These are phyloP conservation scores for Gnomoniopsis smithogilvyi DNA, from an alignment of 2,329 filamentous ascomycete genomes.

Conservation along the genomic window DNA sequence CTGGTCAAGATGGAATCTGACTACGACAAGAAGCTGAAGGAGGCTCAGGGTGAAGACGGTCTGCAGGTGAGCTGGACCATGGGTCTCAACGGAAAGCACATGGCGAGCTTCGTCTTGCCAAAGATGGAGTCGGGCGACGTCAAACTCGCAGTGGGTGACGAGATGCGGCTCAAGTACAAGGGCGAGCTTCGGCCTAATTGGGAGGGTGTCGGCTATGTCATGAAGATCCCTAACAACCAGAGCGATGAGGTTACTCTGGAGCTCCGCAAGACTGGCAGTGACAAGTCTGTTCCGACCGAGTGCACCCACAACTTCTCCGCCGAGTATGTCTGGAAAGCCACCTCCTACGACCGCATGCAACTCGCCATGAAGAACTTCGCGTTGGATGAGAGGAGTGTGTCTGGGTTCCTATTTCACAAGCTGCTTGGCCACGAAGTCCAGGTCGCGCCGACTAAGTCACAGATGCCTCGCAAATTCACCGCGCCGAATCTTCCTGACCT, in stretches of 20 bases:
- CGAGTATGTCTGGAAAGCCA: slow-evolving; percentile 99
- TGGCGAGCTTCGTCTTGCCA: slow-evolving; percentile 91
- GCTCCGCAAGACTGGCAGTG: slow-evolving; percentile 87
- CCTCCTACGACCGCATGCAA: slow-evolving; percentile 99
- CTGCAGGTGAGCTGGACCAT: slow-evolving; percentile 91
- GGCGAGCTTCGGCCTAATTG: slow-evolving; percentile 88
- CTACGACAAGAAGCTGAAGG: slow-evolving; percentile 98
- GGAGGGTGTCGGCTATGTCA: slow-evolving; percentile 98
- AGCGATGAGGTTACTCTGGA: slow-evolving; percentile 97
- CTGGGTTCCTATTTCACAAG: slow-evolving; percentile 97
- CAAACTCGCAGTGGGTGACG: slow-evolving; percentile 94
- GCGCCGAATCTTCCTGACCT: slow-evolving; percentile 91
- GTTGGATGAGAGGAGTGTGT: slow-evolving; percentile 96
- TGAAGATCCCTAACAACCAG: slow-evolving; percentile 99
- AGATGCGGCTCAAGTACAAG: slow-evolving; percentile 96
- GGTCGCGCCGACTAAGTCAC: slow-evolving; percentile 90
- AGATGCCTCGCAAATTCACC: slow-evolving; percentile 94
- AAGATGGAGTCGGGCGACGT: slow-evolving; percentile 98
- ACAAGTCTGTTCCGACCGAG: slow-evolving; percentile 93
- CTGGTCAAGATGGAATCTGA: slow-evolving; percentile 99
- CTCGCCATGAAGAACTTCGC: slow-evolving; percentile 99
- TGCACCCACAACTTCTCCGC: slow-evolving; percentile 97
- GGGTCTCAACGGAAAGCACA: slow-evolving; percentile 94
- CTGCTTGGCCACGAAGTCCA: slow-evolving; percentile 93
- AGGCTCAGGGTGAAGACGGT: slow-evolving; percentile 96